A percentile compares a stretch with the other conserved stretches of the same genome.
These are phyloP conservation scores for Taphrina pruni DNA, from an alignment of 1,139 yeast species.

Conservation along the genomic window DNA sequence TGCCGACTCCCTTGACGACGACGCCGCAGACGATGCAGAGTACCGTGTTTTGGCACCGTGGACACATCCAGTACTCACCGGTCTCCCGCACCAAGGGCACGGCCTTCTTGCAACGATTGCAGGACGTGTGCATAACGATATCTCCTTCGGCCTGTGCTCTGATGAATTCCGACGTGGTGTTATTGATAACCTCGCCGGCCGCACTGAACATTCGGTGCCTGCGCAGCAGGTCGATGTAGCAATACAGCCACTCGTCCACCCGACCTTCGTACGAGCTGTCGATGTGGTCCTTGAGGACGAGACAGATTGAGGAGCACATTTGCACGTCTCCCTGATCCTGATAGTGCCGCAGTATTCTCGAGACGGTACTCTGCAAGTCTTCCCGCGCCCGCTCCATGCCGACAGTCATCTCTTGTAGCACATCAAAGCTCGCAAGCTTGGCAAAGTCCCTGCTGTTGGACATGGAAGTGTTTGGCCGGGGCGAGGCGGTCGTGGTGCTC, in stretches of 20 bases:
- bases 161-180: conserved; percentile 56
- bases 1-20: conserved; percentile 75
- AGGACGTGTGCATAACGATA: conserved; percentile 66
- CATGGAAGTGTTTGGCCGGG: conserved; percentile 10
- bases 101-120: conserved; percentile 70
- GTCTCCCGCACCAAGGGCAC: conserved; percentile 64
- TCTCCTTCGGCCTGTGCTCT: conserved; percentile 60
- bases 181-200: conserved; percentile 65
- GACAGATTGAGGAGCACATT: conserved; percentile 64
- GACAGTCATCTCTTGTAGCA: conserved; percentile 3
- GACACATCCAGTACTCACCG: conserved; percentile 52
- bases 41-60: conserved; percentile 35
- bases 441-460: conserved; percentile 6
- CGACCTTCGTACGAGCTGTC: conserved; percentile 26
- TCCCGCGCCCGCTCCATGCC: conserved; percentile 12
- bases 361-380: conserved; percentile 3
- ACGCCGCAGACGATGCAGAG: conserved; percentile 77
- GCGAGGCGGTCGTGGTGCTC: neutral
- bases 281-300: conserved; percentile 60
- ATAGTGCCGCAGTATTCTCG: conserved; percentile 18
- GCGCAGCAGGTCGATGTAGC: conserved; percentile 65
- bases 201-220: conserved; percentile 62
- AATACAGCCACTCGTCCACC: conserved; percentile 63
- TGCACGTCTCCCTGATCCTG: conserved; percentile 48
- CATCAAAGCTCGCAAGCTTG: conserved; percentile 14